Evolutionary conservation across 495 filamentous ascomycete genomes (phyloP).

Genomic region (Cudoniella acicularis): DNA sequence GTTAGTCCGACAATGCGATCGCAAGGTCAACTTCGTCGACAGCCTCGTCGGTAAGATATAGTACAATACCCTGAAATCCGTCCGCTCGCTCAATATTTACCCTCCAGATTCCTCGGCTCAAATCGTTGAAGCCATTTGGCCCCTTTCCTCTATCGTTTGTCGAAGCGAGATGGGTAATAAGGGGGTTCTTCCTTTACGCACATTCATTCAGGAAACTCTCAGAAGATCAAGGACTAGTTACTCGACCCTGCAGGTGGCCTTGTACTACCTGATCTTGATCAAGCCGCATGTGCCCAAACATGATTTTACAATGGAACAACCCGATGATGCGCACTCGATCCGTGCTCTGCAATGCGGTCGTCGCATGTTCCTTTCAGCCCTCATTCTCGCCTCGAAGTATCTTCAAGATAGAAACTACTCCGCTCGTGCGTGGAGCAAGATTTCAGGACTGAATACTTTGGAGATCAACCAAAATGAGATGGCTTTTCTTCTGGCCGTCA

Average conservation of each 20-base stretch:
- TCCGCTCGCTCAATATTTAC: slow-evolving; percentile 27
- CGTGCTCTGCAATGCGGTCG: slow-evolving; percentile 94
- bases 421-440: slow-evolving; percentile 96
- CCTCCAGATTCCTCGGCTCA: slow-evolving; percentile 89
- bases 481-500: slow-evolving; percentile 82
- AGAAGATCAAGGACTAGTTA: slow-evolving; percentile 93
- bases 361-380: slow-evolving; percentile 92
- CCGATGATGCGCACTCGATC: slow-evolving; percentile 64
- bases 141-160: slow-evolving; percentile 61
- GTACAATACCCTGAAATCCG: slow-evolving; percentile 15
- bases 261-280: slow-evolving; percentile 94
- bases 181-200: slow-evolving; percentile 83
- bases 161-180: slow-evolving; percentile 54
- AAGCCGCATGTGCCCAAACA: slow-evolving; percentile 81
- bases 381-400: slow-evolving; percentile 96
- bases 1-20: slow-evolving; percentile 84
- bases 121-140: slow-evolving; percentile 97
- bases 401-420: slow-evolving; percentile 98
- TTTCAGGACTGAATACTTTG: slow-evolving; percentile 80
- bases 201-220: slow-evolving; percentile 96
- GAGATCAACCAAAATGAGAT: slow-evolving; percentile 98
- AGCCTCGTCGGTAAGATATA: slow-evolving; percentile 90
- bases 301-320: slow-evolving; percentile 83
- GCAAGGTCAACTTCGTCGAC: slow-evolving; percentile 95
- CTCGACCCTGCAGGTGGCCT: slow-evolving; percentile 91